Conservation (phyloP, 768 basidiomycete genomes). For the Psilocybe azurescens region DNA sequence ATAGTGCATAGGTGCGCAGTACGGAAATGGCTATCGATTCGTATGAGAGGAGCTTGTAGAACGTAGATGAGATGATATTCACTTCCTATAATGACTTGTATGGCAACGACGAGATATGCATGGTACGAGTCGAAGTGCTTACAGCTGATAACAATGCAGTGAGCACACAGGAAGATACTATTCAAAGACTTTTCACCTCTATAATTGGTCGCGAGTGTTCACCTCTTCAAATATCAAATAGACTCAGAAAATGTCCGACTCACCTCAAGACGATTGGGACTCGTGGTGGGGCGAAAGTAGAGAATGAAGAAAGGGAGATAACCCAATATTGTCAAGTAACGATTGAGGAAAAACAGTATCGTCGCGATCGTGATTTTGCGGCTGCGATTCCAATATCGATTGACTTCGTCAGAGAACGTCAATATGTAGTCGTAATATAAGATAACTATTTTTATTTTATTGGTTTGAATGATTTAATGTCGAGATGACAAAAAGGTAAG, state of each 20-base stretch:
- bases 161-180: too few species aligned
- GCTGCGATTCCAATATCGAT: not conserved
- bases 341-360: constrained; percentile 5
- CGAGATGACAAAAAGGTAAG: not conserved
- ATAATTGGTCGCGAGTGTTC: too few species aligned
- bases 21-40: constrained; percentile 2
- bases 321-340: constrained; percentile 1
- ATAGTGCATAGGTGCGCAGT: constrained; percentile 3
- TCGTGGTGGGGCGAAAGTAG: not conserved
- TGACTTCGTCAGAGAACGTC: constrained; percentile 5
- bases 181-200: too few species aligned
- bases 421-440: constrained; percentile 12
- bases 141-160: not conserved
- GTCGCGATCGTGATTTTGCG: not conserved
- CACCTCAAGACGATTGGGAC: not conserved
- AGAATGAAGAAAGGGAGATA: constrained; percentile 2
- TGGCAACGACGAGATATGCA: constrained; percentile 1
- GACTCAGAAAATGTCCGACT: not conserved
- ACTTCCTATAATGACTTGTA: constrained; percentile 1
- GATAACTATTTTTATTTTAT: constrained; percentile 2
- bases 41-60: not conserved
- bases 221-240: too few species aligned
- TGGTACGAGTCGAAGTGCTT: not conserved
- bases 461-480: not conserved
- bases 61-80: not conserved